Base-by-base conservation (phyloP, 345 rosid genomes). In the Excoecaria cochinchinensis region DNA sequence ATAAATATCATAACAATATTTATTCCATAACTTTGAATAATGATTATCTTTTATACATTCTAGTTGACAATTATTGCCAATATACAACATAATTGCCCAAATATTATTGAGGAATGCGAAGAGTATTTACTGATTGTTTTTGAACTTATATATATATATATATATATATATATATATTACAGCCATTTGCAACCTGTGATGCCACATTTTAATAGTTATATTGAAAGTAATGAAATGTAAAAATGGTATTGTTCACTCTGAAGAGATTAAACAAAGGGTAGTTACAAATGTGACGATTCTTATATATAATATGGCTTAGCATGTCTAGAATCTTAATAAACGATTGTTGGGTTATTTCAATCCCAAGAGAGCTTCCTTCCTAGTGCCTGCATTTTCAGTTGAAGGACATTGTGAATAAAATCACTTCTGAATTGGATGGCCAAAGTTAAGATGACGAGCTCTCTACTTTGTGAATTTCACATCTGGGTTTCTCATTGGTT, bases 401-500 rank as follows among this genome's bases (percentile, higher is more conserved):
- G 69, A 46, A 40, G 24, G 7, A 55, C 2, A 42, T 40, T 40
- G 38, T 67, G n/a, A 13, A 21, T 25, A 38, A 47, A 17, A 51
- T 16, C 52, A 71, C 21, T 71, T 53, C 7, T n/a, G n/a, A n/a
- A 47, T n/a, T 15, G 48, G 40, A 22, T 9, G 2, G 53, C 52
- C 58, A 55, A 17, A 16, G 4, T 53, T 53, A 16, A n/a, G 7
- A 53, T 13, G n/a, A 53, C 3, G 58, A 53, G 1, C n/a, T 44
- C 59, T 61, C 77, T 75, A 86, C 79, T 76, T 79, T 25, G 84
- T 64, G 59, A 90, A 78, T 79, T 86, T 92, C 13, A 92, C 87
- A 72, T 95, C 94, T 5, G 99, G 99, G 76, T 95, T 95, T 84
- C 97, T 89, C 81, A 90, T 89, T 17, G 95, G 77, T 84, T 85